Evolutionary conservation across 768 basidiomycete species (phyloP), one percentile per base, ranked within the genome.

Genomic region (Mrakia blollopis): DNA sequence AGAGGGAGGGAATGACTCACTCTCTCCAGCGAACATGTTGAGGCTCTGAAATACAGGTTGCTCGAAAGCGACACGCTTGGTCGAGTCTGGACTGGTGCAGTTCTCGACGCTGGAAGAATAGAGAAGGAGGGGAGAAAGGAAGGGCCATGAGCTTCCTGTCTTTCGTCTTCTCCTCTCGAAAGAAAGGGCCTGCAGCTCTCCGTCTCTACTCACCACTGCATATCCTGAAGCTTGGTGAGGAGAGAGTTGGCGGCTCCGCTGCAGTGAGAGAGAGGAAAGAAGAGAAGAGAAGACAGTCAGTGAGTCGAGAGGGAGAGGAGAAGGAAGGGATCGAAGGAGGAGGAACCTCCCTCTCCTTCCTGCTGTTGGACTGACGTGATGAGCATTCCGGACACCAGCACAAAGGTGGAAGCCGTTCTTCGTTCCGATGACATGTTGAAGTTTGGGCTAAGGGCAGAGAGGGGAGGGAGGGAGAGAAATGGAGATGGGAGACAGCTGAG

Each of bases 371-470:
- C 84, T 84, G 2, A 68, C 65, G 82, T 81, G 77, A 94, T 84
- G 82, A 98, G 91, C 95, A 97, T 97, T 68, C 95, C 94, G 74
- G 86, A 89, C 25, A 98, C 89, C 82, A 98, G 91, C 81, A 91
- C 81, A 44, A 92, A 61, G 1, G 76, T 67, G 35, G 76, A 72
- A 11, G 70, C 60, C 7, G 73, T 47, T 39, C 35, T 63, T 37
- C 35, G 62, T 30, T 50, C 52, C 54, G 71, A 30, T 13, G 52
- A 54, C 23, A 35, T 54, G 5, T 44, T 30, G 68, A 52, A 8
- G 25, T 41, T 23, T 69, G 37, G 23, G 37, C 10, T 25, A 2
- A n/a, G n/a, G 16, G 37, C 21, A 44, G 68, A 69, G n/a, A 69
- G 25, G 14, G 37, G 68, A 69, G 37, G 47, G 47, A 50, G 47